Conservation (phyloP, 352 stramenopile genomes). For the Phytophthora colocasiae region DNA sequence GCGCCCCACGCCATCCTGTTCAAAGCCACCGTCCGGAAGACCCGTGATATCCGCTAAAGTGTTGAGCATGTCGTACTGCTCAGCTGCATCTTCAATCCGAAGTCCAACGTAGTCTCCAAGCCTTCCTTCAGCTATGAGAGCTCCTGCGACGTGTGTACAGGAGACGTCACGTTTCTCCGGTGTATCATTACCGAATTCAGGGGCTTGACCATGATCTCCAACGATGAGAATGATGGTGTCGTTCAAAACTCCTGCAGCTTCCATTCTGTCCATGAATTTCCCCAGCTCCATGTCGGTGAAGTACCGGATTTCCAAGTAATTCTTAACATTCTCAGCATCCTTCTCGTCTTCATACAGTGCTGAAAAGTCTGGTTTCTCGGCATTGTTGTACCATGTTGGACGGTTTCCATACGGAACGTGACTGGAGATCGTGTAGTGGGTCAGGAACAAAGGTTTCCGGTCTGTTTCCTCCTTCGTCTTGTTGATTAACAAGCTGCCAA, state of each 20-base stretch:
- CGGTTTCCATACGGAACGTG: constrained; percentile 43
- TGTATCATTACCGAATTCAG: constrained; percentile 37
- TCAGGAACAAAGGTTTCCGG: constrained; percentile 51
- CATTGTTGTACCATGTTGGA: constrained; percentile 43
- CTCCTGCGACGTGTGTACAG: constrained; percentile 37
- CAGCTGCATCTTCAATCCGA: constrained; percentile 32
- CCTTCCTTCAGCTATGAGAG: constrained; percentile 41
- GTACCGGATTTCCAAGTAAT: constrained; percentile 56
- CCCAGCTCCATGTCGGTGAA: constrained; percentile 54
- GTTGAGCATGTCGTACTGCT: constrained; percentile 53
- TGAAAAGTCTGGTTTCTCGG: constrained; percentile 44
- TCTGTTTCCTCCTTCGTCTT: constrained; percentile 40
- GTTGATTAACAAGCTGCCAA: constrained; percentile 53
- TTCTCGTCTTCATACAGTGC: constrained; percentile 37
- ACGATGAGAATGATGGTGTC: constrained; percentile 59
- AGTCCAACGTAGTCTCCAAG: constrained; percentile 31
- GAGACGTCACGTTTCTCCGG: constrained; percentile 42
- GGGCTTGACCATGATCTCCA: constrained; percentile 52
- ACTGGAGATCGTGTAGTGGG: constrained; percentile 64
- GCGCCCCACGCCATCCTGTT: constrained; percentile 39
- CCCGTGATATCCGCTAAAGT: constrained; percentile 47
- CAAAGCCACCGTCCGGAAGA: constrained; percentile 35
- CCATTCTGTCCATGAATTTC: constrained; percentile 58
- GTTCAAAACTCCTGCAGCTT: constrained; percentile 44
- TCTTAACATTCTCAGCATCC: constrained; percentile 31